Evolutionary conservation across 495 filamentous ascomycete genomes (phyloP).

Genomic region (Xylaria nigripes): DNA sequence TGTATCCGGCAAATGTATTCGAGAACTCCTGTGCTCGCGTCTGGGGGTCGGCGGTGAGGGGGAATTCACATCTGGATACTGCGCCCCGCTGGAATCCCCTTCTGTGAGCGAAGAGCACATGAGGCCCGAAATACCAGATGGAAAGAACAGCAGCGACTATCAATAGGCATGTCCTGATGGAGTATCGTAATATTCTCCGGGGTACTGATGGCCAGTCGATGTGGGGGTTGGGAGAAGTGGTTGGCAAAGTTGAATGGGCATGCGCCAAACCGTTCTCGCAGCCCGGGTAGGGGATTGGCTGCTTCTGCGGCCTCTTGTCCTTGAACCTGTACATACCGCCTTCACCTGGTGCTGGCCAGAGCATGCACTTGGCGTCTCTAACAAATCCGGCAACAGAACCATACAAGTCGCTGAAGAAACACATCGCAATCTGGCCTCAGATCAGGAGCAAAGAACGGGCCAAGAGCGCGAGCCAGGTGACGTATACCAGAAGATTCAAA

Average conservation of each 20-base stretch:
- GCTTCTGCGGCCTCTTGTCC: slow-evolving; percentile 4
- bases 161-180: neutral
- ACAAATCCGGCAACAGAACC: slow-evolving; percentile 4
- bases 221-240: neutral
- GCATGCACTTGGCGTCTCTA: neutral
- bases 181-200: slow-evolving; percentile 5
- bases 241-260: neutral
- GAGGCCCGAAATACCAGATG: neutral
- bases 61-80: slow-evolving; percentile 3
- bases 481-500: too few species aligned
- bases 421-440: neutral
- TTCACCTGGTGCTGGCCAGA: neutral
- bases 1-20: slow-evolving; percentile 17
- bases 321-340: slow-evolving; percentile 13
- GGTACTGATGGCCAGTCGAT: slow-evolving; percentile 2
- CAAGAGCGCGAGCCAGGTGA: neutral
- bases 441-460: neutral
- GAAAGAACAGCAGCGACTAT: neutral
- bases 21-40: slow-evolving; percentile 11
- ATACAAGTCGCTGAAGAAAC: slow-evolving; percentile 7
- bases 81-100: neutral
- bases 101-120: neutral
- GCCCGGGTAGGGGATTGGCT: slow-evolving; percentile 3
- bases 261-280: slow-evolving; percentile 1
- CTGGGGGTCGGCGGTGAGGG: slow-evolving; percentile 2